Percentiles rank a stretch among this genome's conserved stretches.
phyloP scores from a whole-genome alignment of 164 flowering plant genomes.

The Aristolochia fimbriata region DNA sequence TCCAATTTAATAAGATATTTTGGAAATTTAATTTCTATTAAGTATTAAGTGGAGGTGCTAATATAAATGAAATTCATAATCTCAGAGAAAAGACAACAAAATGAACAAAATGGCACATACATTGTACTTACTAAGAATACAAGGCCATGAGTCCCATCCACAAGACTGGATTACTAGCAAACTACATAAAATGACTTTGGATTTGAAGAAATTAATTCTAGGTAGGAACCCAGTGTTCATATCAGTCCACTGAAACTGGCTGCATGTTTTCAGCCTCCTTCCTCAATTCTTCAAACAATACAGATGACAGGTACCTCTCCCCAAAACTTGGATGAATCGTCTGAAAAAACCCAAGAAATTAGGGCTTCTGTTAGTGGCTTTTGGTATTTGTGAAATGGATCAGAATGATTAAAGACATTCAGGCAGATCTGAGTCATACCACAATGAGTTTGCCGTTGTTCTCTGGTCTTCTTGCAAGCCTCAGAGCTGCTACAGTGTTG shows the following conservation, averaged over 20 bases:
- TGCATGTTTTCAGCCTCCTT: slow-evolving; percentile 81
- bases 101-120: no score
- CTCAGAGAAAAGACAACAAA: no score
- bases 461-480: slow-evolving; percentile 85
- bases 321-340: slow-evolving; percentile 91
- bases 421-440: slow-evolving; percentile 33
- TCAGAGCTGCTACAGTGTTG: slow-evolving; percentile 84
- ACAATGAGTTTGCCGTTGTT: slow-evolving; percentile 98
- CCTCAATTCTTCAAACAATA: slow-evolving; percentile 74
- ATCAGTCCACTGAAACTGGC: slow-evolving; percentile 81
- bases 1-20: no score
- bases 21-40: no score
- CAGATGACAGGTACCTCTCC: slow-evolving; percentile 86
- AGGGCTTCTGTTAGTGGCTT: not conserved
- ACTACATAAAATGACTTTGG: no score
- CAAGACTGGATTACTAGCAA: no score
- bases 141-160: no score
- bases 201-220: no score
- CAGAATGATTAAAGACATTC: not conserved
- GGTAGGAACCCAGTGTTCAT: no score
- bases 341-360: slow-evolving; percentile 25
- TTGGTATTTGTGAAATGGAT: not conserved
- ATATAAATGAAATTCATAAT: no score
- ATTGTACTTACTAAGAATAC: no score
- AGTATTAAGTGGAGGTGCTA: no score